These are phyloP conservation scores for Aschersonia sp. DNA, from an alignment of 2,329 filamentous ascomycete species.

Conservation along the genomic window DNA sequence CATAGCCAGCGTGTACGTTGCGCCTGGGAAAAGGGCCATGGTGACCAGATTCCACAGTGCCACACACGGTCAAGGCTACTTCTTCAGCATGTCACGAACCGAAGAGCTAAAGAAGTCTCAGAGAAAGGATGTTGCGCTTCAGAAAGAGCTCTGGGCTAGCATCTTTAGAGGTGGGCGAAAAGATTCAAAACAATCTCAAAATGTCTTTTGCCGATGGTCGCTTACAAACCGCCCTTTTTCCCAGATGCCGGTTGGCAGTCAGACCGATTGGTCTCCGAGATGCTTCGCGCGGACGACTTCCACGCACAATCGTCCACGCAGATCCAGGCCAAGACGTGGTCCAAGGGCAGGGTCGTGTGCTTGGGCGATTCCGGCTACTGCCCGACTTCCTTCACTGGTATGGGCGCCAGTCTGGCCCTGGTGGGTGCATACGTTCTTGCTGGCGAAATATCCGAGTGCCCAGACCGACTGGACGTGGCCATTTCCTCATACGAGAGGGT, in stretches of 20 bases:
- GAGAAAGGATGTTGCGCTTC: constrained; percentile 8
- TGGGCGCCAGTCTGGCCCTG: constrained; percentile 31
- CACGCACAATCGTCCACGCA: constrained; percentile 27
- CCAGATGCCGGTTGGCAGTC: constrained; percentile 26
- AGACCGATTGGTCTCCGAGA: constrained; percentile 17
- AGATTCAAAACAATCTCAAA: too few relatives aligned
- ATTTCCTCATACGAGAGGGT: constrained; percentile 1
- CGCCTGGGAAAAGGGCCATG: constrained; percentile 20
- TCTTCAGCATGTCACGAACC: constrained; percentile 10
- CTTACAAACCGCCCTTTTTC: neutral
- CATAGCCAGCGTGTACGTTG: constrained; percentile 12
- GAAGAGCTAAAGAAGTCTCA: constrained; percentile 9
- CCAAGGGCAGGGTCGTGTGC: constrained; percentile 23
- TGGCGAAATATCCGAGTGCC: neutral
- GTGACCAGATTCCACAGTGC: constrained; percentile 10
- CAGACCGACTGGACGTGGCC: neutral
- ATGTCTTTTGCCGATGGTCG: too few relatives aligned
- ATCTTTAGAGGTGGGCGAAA: constrained; percentile 19
- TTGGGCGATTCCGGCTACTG: constrained; percentile 36
- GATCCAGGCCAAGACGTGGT: constrained; percentile 24
- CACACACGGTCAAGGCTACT: constrained; percentile 10
- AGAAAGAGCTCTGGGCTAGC: constrained; percentile 21
- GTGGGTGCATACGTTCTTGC: constrained; percentile 35
- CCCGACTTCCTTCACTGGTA: constrained; percentile 29
- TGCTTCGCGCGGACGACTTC: constrained; percentile 24